Conservation (phyloP, 192 early-diverging fungal genomes). For the Backusella sp. region DNA sequence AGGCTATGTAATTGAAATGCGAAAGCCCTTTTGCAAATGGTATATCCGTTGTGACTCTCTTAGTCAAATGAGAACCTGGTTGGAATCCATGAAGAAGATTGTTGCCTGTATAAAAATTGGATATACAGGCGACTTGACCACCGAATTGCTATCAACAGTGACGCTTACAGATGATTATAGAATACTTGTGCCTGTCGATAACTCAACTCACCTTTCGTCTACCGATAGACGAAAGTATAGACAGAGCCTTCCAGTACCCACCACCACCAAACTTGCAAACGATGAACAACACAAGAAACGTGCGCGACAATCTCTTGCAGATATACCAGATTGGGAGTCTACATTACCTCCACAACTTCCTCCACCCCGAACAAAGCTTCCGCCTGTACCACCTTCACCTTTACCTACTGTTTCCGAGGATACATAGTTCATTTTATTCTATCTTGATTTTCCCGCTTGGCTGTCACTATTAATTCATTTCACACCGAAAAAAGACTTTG, state of each 20-base stretch:
- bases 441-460: neutral
- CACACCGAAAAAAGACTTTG: neutral
- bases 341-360: conserved; percentile 29
- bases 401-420: conserved; percentile 11
- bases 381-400: conserved; percentile 20
- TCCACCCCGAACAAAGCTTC: conserved; percentile 21
- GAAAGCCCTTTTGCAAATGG: conserved; percentile 28
- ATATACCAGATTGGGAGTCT: conserved; percentile 26
- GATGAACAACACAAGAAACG: neutral
- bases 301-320: conserved; percentile 7
- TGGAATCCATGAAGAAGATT: conserved; percentile 28
- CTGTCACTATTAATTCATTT: neutral
- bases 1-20: conserved; percentile 30
- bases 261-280: neutral
- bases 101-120: conserved; percentile 30
- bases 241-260: neutral
- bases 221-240: neutral
- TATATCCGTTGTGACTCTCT: conserved; percentile 30
- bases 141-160: conserved; percentile 3
- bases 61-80: conserved; percentile 21
- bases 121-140: conserved; percentile 8
- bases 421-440: neutral
- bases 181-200: neutral
- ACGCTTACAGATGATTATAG: conserved; percentile 20
- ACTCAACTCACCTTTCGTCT: neutral